A percentile compares a stretch with the other conserved stretches of the same genome.
Evolutionary conservation across 257 asterid species (phyloP).

Genomic region (Echium plantagineum): DNA sequence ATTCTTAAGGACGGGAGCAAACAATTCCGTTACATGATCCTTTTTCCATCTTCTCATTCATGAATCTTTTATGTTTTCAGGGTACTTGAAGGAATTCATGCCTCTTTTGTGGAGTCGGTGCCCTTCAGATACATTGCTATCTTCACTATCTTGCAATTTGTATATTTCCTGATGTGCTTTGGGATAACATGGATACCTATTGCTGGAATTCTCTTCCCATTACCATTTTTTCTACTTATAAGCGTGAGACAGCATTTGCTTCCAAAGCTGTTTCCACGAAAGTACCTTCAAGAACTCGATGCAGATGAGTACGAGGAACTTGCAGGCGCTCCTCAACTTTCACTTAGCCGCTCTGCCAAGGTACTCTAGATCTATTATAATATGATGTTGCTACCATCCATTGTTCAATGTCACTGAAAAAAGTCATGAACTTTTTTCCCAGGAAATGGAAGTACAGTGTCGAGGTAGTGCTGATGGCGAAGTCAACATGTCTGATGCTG

Average conservation of each 20-base stretch:
- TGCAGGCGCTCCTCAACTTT: slow-evolving; percentile 28
- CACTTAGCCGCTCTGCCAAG: slow-evolving; percentile 26
- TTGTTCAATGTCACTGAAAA: neutral
- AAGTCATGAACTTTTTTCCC: neutral
- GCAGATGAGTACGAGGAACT: slow-evolving; percentile 56
- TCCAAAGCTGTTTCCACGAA: slow-evolving; percentile 32
- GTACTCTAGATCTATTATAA: slow-evolving; percentile 11
- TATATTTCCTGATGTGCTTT: slow-evolving; percentile 31
- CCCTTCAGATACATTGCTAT: slow-evolving; percentile 36
- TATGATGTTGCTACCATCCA: neutral
- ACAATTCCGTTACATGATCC: too few relatives aligned
- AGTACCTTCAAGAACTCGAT: slow-evolving; percentile 39
- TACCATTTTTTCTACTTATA: slow-evolving; percentile 48
- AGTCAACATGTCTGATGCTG: slow-evolving; percentile 29
- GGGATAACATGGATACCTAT: slow-evolving; percentile 62
- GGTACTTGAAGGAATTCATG: slow-evolving; percentile 35
- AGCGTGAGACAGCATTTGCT: slow-evolving; percentile 40
- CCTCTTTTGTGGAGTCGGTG: slow-evolving; percentile 47
- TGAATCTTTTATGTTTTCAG: slow-evolving; percentile 16
- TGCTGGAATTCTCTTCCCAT: slow-evolving; percentile 52
- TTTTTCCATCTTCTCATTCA: neutral
- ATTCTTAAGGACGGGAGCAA: too few relatives aligned
- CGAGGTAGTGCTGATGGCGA: slow-evolving; percentile 11
- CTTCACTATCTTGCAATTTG: slow-evolving; percentile 41
- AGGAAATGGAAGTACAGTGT: slow-evolving; percentile 22